Evolutionary conservation across 2,329 filamentous ascomycete species (phyloP).

Genomic region (Annulohypoxylon truncatum): DNA sequence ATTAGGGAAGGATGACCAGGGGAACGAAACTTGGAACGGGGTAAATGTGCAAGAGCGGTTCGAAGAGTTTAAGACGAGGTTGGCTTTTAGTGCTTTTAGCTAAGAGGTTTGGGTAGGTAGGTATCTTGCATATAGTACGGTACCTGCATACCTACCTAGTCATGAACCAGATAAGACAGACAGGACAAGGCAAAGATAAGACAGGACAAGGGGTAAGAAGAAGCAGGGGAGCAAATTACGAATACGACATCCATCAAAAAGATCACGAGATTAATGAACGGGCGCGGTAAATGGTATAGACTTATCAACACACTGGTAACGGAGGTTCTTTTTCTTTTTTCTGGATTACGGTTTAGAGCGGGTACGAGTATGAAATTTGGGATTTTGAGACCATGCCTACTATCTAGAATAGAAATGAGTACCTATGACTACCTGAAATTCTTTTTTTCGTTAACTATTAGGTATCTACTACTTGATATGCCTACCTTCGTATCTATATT

Average conservation of each 20-base stretch:
- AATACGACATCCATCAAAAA: neutral
- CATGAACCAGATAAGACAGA: neutral
- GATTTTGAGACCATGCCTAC: neutral
- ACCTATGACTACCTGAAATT: neutral
- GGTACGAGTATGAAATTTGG: slow-evolving; percentile 6
- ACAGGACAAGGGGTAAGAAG: neutral
- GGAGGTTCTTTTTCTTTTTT: neutral
- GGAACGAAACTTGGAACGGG: slow-evolving; percentile 72
- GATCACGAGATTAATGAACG: neutral
- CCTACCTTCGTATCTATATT: too few species aligned
- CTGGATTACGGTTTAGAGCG: slow-evolving; percentile 24
- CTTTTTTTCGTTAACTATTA: neutral
- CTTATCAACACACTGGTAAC: slow-evolving; percentile 6
- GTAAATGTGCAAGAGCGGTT: slow-evolving; percentile 64
- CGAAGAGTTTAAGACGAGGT: slow-evolving; percentile 59
- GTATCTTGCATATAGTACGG: neutral
- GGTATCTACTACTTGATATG: neutral
- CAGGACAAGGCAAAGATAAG: too few species aligned
- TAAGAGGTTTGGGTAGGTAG: neutral
- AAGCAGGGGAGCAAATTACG: neutral
- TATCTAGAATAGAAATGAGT: slow-evolving; percentile 18
- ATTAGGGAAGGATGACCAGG: slow-evolving; percentile 58
- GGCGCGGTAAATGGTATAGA: slow-evolving; percentile 28
- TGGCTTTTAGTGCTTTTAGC: slow-evolving; percentile 46
- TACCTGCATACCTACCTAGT: neutral